A percentile compares a stretch with the other conserved stretches of the same genome.
Conservation (phyloP, 306 rosid species). For the Acacia crassicarpa region DNA sequence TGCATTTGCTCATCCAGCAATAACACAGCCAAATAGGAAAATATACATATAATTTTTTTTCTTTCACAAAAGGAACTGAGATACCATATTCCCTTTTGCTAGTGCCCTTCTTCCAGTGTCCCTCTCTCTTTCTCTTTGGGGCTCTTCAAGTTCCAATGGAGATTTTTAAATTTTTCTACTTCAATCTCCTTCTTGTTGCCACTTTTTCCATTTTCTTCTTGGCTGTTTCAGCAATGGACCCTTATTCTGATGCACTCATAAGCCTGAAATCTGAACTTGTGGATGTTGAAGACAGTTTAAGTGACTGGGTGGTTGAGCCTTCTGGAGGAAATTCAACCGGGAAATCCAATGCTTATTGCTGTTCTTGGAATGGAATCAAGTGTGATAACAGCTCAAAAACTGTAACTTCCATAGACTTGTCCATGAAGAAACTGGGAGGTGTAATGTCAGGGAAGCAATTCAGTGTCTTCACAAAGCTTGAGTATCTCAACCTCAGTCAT, state of each 20-base stretch:
- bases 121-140: constrained; percentile 26
- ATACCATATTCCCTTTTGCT: constrained; percentile 41
- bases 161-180: constrained; percentile 49
- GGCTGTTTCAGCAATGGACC: constrained; percentile 57
- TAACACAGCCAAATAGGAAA: constrained; percentile 34
- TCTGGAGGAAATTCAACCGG: constrained; percentile 35
- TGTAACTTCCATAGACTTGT: constrained; percentile 70
- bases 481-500: constrained; percentile 72
- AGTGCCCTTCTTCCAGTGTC: constrained; percentile 43
- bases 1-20: constrained; percentile 53
- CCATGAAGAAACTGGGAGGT: constrained; percentile 71
- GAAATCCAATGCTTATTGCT: constrained; percentile 68
- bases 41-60: background rate
- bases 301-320: constrained; percentile 53
- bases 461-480: constrained; percentile 57
- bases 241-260: constrained; percentile 72
- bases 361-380: constrained; percentile 89
- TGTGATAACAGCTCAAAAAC: constrained; percentile 56
- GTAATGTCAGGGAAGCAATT: constrained; percentile 66
- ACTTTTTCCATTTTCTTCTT: constrained; percentile 38
- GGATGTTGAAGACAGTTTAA: constrained; percentile 51
- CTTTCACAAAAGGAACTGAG: constrained; percentile 32
- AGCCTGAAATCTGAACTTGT: constrained; percentile 73
- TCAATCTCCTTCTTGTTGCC: constrained; percentile 44
- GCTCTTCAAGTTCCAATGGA: constrained; percentile 75